Evolutionary conservation across 2,329 filamentous ascomycete genomes (phyloP).

Genomic region (Pyrenophora seminiperda): DNA sequence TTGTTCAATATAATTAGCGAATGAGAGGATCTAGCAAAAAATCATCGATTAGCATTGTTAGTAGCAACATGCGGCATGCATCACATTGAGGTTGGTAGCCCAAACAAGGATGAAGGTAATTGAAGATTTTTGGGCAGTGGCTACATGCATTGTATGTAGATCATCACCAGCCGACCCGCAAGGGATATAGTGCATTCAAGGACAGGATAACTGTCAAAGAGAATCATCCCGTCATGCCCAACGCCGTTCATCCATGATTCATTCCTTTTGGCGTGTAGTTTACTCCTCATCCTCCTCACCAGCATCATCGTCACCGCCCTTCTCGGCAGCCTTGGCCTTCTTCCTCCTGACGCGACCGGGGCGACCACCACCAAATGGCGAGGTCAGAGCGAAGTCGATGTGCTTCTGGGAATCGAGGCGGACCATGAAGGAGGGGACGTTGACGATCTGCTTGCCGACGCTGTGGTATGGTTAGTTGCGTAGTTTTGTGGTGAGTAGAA

Average conservation of each 20-base stretch:
- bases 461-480: conserved; percentile 50
- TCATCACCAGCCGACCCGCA: conserved; percentile 35
- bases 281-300: conserved; percentile 86
- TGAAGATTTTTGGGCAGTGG: conserved; percentile 42
- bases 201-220: conserved; percentile 36
- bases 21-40: neutral
- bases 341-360: conserved; percentile 98
- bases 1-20: too few species aligned
- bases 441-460: conserved; percentile 99
- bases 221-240: conserved; percentile 45
- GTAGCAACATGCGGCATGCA: neutral
- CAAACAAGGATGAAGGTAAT: conserved; percentile 35
- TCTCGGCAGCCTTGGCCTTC: conserved; percentile 97
- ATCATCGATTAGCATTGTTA: neutral
- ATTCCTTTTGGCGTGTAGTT: conserved; percentile 34
- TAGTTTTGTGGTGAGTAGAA: neutral
- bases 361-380: conserved; percentile 95
- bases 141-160: conserved; percentile 39
- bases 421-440: conserved; percentile 99
- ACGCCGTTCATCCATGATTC: conserved; percentile 46
- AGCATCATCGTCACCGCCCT: conserved; percentile 76
- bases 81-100: conserved; percentile 1
- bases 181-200: conserved; percentile 40
- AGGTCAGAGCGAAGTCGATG: conserved; percentile 98
- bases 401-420: conserved; percentile 99